A percentile compares a stretch with the other conserved stretches of the same genome.
phyloP scores from a whole-genome alignment of 2,329 filamentous ascomycete species.

The Aspergillus spinulosporus region DNA sequence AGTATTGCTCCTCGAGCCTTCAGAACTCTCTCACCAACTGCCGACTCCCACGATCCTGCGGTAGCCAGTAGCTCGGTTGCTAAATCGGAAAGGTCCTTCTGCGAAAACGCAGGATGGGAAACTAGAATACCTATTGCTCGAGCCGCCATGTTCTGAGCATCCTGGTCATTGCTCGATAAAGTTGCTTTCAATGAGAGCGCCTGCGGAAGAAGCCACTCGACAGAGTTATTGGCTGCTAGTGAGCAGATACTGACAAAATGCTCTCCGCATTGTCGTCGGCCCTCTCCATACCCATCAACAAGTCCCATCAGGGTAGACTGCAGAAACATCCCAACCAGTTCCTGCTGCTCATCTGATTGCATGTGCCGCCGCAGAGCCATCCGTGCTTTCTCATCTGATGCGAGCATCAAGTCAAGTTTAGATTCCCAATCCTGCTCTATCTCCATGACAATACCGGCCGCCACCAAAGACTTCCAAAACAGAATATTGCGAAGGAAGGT shows the following conservation, averaged over 20 bases:
- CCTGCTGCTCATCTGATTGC: slow-evolving; percentile 31
- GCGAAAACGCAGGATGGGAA: slow-evolving; percentile 57
- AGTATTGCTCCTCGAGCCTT: slow-evolving; percentile 62
- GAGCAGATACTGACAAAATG: slow-evolving; percentile 58
- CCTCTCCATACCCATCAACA: slow-evolving; percentile 40
- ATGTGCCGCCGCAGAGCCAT: slow-evolving; percentile 50
- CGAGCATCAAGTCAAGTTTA: slow-evolving; percentile 70
- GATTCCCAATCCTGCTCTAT: slow-evolving; percentile 82
- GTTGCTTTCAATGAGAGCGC: slow-evolving; percentile 58
- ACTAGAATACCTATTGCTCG: slow-evolving; percentile 74
- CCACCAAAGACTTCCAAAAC: slow-evolving; percentile 56
- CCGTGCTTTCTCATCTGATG: slow-evolving; percentile 67
- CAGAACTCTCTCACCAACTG: slow-evolving; percentile 61
- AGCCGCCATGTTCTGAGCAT: slow-evolving; percentile 66
- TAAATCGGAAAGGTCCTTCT: slow-evolving; percentile 44
- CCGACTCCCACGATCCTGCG: slow-evolving; percentile 55
- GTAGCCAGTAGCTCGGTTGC: slow-evolving; percentile 51
- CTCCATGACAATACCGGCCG: slow-evolving; percentile 48
- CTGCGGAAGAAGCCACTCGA: slow-evolving; percentile 53
- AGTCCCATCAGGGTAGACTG: slow-evolving; percentile 48
- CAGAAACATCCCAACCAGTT: slow-evolving; percentile 45
- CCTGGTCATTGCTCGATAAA: slow-evolving; percentile 70
- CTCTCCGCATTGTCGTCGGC: slow-evolving; percentile 48
- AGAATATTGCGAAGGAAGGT: slow-evolving; percentile 66
- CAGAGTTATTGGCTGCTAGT: slow-evolving; percentile 53